phyloP scores from a whole-genome alignment of 2,329 filamentous ascomycete species.

The Simplicillium sp. region DNA sequence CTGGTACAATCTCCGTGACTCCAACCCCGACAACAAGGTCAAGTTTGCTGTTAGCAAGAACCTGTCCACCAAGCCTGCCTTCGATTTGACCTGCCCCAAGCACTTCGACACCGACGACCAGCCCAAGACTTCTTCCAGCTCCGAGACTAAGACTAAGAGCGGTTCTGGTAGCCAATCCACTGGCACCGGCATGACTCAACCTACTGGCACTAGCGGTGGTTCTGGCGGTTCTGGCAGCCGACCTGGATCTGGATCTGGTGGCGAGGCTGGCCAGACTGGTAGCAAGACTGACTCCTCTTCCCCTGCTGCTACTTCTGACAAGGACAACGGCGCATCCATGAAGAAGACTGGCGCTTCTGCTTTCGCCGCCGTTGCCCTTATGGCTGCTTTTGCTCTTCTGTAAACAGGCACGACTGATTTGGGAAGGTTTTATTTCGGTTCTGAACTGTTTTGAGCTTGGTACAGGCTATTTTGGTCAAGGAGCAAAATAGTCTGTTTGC shows the following conservation, averaged over 20 bases:
- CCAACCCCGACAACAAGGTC: constrained; percentile 48
- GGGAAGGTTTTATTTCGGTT: too few relatives aligned
- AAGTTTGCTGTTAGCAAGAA: constrained; percentile 48
- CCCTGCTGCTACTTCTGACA: neutral
- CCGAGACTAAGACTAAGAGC: neutral
- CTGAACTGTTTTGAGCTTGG: too few relatives aligned
- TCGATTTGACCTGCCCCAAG: constrained; percentile 43
- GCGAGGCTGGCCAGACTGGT: neutral
- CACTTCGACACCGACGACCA: constrained; percentile 24
- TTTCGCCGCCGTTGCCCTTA: constrained; percentile 4
- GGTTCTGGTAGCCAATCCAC: neutral
- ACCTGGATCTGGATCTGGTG: neutral
- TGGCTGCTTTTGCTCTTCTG: constrained; percentile 2
- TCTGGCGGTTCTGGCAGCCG: constrained; percentile 11
- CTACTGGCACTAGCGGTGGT: constrained; percentile 7
- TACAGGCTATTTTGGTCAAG: too few relatives aligned
- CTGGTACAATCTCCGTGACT: constrained; percentile 54
- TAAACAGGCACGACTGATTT: too few relatives aligned
- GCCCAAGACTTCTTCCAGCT: constrained; percentile 5
- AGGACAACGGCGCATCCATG: neutral
- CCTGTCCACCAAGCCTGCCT: constrained; percentile 39
- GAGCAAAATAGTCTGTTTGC: too few relatives aligned
- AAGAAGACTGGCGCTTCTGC: constrained; percentile 4
- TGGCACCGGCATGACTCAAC: neutral
- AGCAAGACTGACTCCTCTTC: neutral